phyloP scores from a whole-genome alignment of 2,329 filamentous ascomycete species.

The Claviceps digitariae region DNA sequence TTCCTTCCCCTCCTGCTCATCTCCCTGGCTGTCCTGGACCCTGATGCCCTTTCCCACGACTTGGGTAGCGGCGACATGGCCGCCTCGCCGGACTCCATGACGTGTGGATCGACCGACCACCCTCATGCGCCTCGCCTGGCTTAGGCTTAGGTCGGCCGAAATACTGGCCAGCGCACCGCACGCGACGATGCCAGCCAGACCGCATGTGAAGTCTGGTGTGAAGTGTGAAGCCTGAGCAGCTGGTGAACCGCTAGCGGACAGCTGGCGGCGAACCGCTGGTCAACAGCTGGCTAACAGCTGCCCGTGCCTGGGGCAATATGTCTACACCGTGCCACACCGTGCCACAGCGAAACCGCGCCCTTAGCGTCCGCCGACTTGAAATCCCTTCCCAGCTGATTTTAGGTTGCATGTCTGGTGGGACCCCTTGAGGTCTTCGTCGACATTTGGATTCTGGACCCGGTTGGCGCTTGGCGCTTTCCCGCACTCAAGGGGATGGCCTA shows the following conservation, averaged over 20 bases:
- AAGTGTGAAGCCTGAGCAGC: no score
- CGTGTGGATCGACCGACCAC: no score
- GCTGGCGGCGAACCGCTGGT: not conserved
- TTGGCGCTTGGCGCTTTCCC: no score
- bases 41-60: not conserved
- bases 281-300: not conserved
- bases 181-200: no score
- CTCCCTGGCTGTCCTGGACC: not conserved
- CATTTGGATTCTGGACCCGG: no score
- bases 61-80: not conserved
- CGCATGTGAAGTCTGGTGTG: no score
- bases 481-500: no score
- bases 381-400: not conserved
- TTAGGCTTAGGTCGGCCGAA: no score
- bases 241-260: no score
- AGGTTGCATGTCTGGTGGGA: not conserved
- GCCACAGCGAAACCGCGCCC: not conserved
- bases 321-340: not conserved
- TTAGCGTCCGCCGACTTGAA: not conserved
- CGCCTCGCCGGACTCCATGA: no score
- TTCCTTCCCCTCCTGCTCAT: not conserved
- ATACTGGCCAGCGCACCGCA: no score
- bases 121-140: no score
- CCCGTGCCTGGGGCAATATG: not conserved
- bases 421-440: not conserved